Evolutionary conservation across 495 filamentous ascomycete genomes (phyloP).

Genomic region (Penicillium cataractarum): DNA sequence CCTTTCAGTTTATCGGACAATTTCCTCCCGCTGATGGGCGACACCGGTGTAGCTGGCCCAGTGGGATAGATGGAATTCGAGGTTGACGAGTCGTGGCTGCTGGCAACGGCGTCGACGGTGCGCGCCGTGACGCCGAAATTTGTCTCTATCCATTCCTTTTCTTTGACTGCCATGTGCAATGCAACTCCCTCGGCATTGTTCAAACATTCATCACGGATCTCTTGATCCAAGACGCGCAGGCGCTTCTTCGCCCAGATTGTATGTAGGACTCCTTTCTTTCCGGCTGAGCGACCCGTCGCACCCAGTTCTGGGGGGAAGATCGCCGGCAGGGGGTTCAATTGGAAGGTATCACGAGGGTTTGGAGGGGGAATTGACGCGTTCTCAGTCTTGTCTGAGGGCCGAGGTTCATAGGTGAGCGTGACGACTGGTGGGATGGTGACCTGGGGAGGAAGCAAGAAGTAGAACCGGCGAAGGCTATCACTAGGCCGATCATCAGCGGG

Average conservation of each 20-base stretch:
- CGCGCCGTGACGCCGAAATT: constrained; percentile 78
- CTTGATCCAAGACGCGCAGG: constrained; percentile 68
- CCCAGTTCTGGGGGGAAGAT: constrained; percentile 78
- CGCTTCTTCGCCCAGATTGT: constrained; percentile 83
- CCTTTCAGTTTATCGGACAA: constrained; percentile 77
- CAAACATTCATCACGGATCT: constrained; percentile 65
- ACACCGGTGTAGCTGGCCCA: constrained; percentile 54
- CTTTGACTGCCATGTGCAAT: constrained; percentile 76
- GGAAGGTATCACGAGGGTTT: constrained; percentile 35
- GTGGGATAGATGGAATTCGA: constrained; percentile 24
- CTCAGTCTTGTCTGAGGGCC: constrained; percentile 21
- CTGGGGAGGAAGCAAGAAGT: constrained; percentile 72
- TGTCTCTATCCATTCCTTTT: constrained; percentile 79
- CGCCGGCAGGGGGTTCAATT: constrained; percentile 75
- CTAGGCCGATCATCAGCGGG: constrained; percentile 62
- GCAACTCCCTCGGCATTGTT: constrained; percentile 76
- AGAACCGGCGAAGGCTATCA: constrained; percentile 63
- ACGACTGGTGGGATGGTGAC: constrained; percentile 68
- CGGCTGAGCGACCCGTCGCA: constrained; percentile 62
- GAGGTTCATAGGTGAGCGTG: constrained; percentile 58
- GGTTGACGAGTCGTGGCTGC: constrained; percentile 21
- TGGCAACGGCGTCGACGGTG: constrained; percentile 24
- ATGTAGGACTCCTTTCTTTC: constrained; percentile 78
- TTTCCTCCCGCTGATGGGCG: constrained; percentile 61
- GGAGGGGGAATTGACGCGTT: constrained; percentile 4